Conservation (phyloP, 352 stramenopile species). For the Phytophthora lateralis region DNA sequence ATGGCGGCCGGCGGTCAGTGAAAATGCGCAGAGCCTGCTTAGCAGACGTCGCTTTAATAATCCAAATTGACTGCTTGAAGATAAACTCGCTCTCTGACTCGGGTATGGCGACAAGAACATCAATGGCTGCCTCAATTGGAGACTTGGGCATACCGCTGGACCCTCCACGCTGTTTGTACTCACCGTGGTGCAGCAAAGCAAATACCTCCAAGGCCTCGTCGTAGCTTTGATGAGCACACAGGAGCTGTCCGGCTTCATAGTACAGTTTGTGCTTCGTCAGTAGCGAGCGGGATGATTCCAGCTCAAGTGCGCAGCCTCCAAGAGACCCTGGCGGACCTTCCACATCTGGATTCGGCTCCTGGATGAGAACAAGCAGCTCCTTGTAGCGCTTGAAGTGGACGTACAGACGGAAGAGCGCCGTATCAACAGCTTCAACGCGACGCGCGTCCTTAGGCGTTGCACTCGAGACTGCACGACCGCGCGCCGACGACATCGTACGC, state of each 20-base stretch:
- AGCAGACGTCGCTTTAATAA: slow-evolving; percentile 72
- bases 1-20: slow-evolving; percentile 67
- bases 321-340: slow-evolving; percentile 38
- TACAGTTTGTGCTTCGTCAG: slow-evolving; percentile 79
- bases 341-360: slow-evolving; percentile 67
- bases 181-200: slow-evolving; percentile 70
- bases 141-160: slow-evolving; percentile 82
- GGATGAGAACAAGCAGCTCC: slow-evolving; percentile 76
- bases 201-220: slow-evolving; percentile 86
- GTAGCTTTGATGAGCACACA: slow-evolving; percentile 71
- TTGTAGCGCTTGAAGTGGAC: slow-evolving; percentile 82
- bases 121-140: slow-evolving; percentile 88
- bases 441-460: slow-evolving; percentile 69
- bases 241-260: slow-evolving; percentile 78
- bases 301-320: slow-evolving; percentile 62
- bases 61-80: slow-evolving; percentile 89
- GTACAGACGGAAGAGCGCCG: slow-evolving; percentile 82
- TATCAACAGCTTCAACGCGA: slow-evolving; percentile 84
- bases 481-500: slow-evolving; percentile 40
- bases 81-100: slow-evolving; percentile 86
- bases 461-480: slow-evolving; percentile 43
- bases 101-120: slow-evolving; percentile 81
- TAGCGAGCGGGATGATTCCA: slow-evolving; percentile 69
- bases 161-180: slow-evolving; percentile 75
- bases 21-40: slow-evolving; percentile 87